Base-by-base conservation (phyloP, 129 eudicot species). In the Chrysanthemum lavandulifolium region DNA sequence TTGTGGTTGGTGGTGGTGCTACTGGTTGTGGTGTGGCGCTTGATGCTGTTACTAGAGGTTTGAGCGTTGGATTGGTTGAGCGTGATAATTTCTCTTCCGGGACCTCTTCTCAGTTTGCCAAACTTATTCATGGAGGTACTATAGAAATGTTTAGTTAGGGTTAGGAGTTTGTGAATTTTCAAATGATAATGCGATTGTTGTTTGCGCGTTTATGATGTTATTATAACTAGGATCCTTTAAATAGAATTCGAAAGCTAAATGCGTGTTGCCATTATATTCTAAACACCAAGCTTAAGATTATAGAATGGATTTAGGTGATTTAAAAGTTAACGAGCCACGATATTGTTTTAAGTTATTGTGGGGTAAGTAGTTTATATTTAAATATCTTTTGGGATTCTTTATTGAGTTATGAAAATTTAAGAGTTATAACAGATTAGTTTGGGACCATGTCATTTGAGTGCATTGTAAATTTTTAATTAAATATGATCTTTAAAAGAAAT, bases 1-100 rank as follows among this genome's bases (percentile, higher is more conserved):
- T 92, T 2, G 96, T 92, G 10, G 51, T 92, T 11, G 98, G 98
- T 54, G 98, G 98, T 13, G 98, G 98, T 16, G 96, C 96, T 21
- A 92, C 98, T 19, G 98, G 96, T 2, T 82, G 96, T 65, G 96
- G 98, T 9, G 98, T 80, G 19, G 98, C 98, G 6, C 95, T 92
- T 29, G 98, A 92, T 74, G 98, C 95, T n/a, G 91, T 76, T 27
- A 85, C 95, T 12, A 84, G 98, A 36, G 98, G 98, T 0, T 88
- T 89, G 10, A 89, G 96, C 10, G 96, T 92, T n/a, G 98, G 98
- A 12, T 89, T 89, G 45, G 98, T 89, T 6, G 98, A 92, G 82
- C 74, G 98, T 1, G 96, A 92, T 63, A 96, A 92, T 49, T 92
- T 92, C 75, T 80, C 98, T 0, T 87, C 98, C 2, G 98, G 98